Base-by-base conservation (phyloP, 441 rosid genomes). In the Corymbia citriodora region DNA sequence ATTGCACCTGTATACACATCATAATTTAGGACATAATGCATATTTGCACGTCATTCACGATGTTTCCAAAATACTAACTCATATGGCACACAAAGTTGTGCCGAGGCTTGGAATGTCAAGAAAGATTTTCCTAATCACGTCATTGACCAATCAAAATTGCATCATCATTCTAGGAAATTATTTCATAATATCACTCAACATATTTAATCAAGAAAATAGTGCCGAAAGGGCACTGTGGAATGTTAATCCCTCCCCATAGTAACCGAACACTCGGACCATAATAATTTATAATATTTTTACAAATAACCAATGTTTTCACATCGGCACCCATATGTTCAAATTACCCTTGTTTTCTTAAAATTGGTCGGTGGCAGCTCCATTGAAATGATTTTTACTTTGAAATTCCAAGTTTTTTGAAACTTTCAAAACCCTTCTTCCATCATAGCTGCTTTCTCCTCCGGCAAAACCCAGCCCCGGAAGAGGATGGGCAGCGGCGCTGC, bases 161-260 rank as follows among this genome's bases (percentile, higher is more conserved):
- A 33, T 70, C 13, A 33, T 4, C 3, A 10, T 33, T 33, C 19
- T 33, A 31, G 23, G 45, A 70, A 70, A 70, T 70, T 70, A 70
- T 70, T 29, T 10, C 0, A 70, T 33, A 31, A 31, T 29, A 31
- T 3, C 45, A 33, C 0, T 70, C 1, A 0, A 70, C 0, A 18
- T 12, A 70, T 70, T 18, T 31, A 18, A 70, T 16, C 16, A 18
- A 15, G 16, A n/a, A 65, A 15, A 16, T n/a, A 9, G 74, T n/a
- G 19, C 10, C 3, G 16, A 10, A 70, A 33, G 45, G 23, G 81
- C 14, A 3, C 33, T 33, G 8, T 0, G 81, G 81, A 70, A 70
- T 10, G 14, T 70, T 70, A 33, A 70, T 70, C 23, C 81, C 81
- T 70, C 81, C 18, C 48, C 45, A 9, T 33, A 9, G 45, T 65